Evolutionary conservation across 352 stramenopile species (phyloP).

Genomic region (Globisporangium barbulae): DNA sequence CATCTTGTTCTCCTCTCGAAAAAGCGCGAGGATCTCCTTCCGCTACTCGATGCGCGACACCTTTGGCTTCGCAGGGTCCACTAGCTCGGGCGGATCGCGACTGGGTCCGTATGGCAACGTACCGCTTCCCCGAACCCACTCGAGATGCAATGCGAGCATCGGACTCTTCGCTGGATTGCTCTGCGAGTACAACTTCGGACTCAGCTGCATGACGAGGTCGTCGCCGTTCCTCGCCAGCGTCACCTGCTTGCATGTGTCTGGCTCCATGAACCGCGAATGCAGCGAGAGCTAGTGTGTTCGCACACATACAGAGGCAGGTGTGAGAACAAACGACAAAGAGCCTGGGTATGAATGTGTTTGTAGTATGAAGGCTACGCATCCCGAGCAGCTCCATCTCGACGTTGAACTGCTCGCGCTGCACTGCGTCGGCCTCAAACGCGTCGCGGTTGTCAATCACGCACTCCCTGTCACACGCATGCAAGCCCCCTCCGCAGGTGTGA

Average conservation of each 20-base stretch:
- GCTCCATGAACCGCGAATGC: background rate
- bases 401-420: background rate
- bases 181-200: background rate
- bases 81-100: background rate
- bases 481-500: too few species aligned
- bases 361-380: background rate
- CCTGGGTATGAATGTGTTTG: background rate
- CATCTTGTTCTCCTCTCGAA: background rate
- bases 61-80: background rate
- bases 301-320: background rate
- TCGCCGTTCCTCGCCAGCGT: background rate
- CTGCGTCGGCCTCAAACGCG: background rate
- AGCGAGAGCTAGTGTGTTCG: background rate
- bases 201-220: background rate
- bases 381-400: background rate
- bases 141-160: background rate
- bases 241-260: background rate
- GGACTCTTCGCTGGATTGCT: background rate
- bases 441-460: background rate
- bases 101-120: background rate
- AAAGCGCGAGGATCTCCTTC: background rate
- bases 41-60: background rate
- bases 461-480: background rate
- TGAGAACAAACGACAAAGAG: background rate
- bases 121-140: background rate